These are phyloP conservation scores for Globisporangium megalacanthum DNA, from an alignment of 352 stramenopile species.

Conservation along the genomic window DNA sequence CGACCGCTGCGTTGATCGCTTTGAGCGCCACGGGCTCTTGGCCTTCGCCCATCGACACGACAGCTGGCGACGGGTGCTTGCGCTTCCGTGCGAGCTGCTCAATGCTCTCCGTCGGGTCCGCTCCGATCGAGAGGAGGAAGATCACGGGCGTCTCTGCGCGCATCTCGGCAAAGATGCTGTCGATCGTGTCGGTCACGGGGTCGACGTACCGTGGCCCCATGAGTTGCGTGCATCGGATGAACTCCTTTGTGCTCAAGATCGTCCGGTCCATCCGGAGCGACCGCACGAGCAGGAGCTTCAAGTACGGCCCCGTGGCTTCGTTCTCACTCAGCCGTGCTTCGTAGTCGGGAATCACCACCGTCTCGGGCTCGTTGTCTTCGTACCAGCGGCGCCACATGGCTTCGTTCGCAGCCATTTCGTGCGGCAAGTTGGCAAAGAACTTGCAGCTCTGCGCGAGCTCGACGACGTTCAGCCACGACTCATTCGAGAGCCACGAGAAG, in stretches of 20 bases:
- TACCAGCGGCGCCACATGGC: slow-evolving; percentile 97
- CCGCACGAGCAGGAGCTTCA: slow-evolving; percentile 96
- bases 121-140: slow-evolving; percentile 96
- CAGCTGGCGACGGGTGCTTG: slow-evolving; percentile 93
- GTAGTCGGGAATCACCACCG: slow-evolving; percentile 94
- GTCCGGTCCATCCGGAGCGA: slow-evolving; percentile 96
- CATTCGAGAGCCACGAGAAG: slow-evolving; percentile 97
- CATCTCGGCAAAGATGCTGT: slow-evolving; percentile 98
- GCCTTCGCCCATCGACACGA: slow-evolving; percentile 98
- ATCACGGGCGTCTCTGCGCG: slow-evolving; percentile 95
- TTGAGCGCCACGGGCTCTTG: slow-evolving; percentile 97
- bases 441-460: slow-evolving; percentile 94
- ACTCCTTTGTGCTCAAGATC: slow-evolving; percentile 97
- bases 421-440: slow-evolving; percentile 95
- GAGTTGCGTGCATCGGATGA: slow-evolving; percentile 94
- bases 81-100: slow-evolving; percentile 95
- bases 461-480: slow-evolving; percentile 97
- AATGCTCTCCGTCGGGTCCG: slow-evolving; percentile 97
- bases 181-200: slow-evolving; percentile 98
- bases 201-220: slow-evolving; percentile 97
- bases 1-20: slow-evolving; percentile 94
- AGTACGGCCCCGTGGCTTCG: slow-evolving; percentile 93
- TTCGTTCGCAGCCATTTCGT: slow-evolving; percentile 96
- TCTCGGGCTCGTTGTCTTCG: slow-evolving; percentile 97
- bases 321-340: slow-evolving; percentile 92